These are phyloP conservation scores for Bisporella sp. DNA, from an alignment of 2,329 filamentous ascomycete species.

Conservation along the genomic window DNA sequence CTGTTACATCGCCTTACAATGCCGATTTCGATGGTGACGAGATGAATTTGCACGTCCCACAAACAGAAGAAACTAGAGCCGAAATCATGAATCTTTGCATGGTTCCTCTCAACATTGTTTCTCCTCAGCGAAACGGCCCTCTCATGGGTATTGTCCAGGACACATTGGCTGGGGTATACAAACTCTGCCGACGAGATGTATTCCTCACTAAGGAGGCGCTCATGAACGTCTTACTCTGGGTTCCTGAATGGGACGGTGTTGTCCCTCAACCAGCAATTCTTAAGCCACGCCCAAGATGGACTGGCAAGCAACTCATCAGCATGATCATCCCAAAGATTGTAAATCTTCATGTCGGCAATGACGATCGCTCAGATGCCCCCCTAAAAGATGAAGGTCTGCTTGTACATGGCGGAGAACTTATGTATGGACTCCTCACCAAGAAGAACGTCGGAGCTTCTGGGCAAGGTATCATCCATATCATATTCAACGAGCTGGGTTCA, in stretches of 20 bases:
- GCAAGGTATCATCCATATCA: conserved; percentile 89
- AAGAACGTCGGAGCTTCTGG: conserved; percentile 86
- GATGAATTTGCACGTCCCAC: conserved; percentile 99
- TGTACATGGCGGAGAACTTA: conserved; percentile 79
- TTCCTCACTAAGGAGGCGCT: conserved; percentile 87
- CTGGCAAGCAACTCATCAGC: conserved; percentile 95
- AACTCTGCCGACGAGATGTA: conserved; percentile 86
- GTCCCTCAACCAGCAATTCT: conserved; percentile 91
- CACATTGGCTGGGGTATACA: conserved; percentile 92
- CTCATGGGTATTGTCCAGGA: conserved; percentile 99
- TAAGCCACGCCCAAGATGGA: conserved; percentile 90
- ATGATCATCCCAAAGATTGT: conserved; percentile 84
- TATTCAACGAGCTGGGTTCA: conserved; percentile 89
- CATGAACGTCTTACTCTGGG: conserved; percentile 97
- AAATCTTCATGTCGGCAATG: conserved; percentile 64
- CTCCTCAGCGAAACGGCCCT: conserved; percentile 91
- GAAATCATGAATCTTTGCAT: conserved; percentile 92
- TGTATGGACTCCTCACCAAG: conserved; percentile 88
- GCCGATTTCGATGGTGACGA: conserved; percentile 99
- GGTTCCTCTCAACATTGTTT: conserved; percentile 98
- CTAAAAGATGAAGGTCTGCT: conserved; percentile 71
- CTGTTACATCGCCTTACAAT: conserved; percentile 97
- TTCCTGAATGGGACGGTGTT: conserved; percentile 93
- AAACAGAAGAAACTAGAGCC: conserved; percentile 92
- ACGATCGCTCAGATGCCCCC: conserved; percentile 47